Evolutionary conservation across 306 rosid genomes (phyloP).

Genomic region (Clitoria ternatea): DNA sequence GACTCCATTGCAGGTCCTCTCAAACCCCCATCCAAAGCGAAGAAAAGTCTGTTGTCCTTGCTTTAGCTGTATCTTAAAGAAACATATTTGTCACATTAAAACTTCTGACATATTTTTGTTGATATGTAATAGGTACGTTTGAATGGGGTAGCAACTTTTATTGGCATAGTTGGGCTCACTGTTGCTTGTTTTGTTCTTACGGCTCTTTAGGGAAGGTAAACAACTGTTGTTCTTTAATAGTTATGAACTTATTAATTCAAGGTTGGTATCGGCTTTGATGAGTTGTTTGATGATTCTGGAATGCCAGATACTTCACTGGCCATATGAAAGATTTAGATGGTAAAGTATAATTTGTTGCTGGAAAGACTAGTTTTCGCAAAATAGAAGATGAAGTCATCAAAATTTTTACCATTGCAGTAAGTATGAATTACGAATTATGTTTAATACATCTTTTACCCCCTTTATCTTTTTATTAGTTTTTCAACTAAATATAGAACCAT

Average conservation of each 20-base stretch:
- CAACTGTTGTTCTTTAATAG: background rate
- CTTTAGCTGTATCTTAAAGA: background rate
- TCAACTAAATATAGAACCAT: slow-evolving; percentile 39
- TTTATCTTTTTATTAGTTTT: background rate
- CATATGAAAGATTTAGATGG: slow-evolving; percentile 47
- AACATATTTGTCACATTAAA: slow-evolving; percentile 17
- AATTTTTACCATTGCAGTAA: slow-evolving; percentile 90
- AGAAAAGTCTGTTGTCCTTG: slow-evolving; percentile 22
- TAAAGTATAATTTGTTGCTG: slow-evolving; percentile 36
- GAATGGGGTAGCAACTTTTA: slow-evolving; percentile 98
- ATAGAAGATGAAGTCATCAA: slow-evolving; percentile 65
- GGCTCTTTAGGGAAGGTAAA: slow-evolving; percentile 78
- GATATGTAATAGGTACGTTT: slow-evolving; percentile 73
- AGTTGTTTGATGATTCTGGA: slow-evolving; percentile 24
- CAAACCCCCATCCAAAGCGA: slow-evolving; percentile 11
- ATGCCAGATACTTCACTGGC: slow-evolving; percentile 77
- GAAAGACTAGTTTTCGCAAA: slow-evolving; percentile 49
- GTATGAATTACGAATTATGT: slow-evolving; percentile 37
- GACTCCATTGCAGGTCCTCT: slow-evolving; percentile 89
- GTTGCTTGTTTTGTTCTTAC: slow-evolving; percentile 79
- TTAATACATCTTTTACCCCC: background rate
- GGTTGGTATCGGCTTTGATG: slow-evolving; percentile 17
- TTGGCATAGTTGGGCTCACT: slow-evolving; percentile 88
- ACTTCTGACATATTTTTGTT: slow-evolving; percentile 22
- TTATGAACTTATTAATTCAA: background rate